Percentiles rank a stretch among this genome's conserved stretches.
phyloP scores from a whole-genome alignment of 768 basidiomycete genomes.

The Trametes coccinea region DNA sequence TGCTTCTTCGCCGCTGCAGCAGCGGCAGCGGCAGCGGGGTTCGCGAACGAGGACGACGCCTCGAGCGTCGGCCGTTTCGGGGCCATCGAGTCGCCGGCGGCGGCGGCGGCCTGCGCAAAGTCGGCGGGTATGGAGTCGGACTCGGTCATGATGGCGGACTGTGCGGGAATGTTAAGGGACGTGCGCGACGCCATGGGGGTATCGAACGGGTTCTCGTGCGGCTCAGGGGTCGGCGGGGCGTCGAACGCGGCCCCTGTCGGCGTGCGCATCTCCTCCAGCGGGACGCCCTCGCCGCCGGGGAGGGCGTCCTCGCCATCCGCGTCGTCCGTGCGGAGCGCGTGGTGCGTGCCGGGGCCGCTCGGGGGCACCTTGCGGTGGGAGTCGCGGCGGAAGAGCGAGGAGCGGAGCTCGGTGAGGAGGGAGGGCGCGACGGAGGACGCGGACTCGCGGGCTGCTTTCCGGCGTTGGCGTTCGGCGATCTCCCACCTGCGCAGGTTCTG shows the following conservation, averaged over 20 bases:
- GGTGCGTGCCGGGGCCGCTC: conserved; percentile 46
- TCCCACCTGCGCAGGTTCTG: conserved; percentile 83
- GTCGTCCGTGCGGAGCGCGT: conserved; percentile 41
- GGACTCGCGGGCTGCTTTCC: conserved; percentile 71
- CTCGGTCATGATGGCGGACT: conserved; percentile 31
- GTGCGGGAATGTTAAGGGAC: conserved; percentile 38
- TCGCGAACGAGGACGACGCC: conserved; percentile 30
- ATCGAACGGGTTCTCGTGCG: conserved; percentile 40
- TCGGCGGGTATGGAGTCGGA: conserved; percentile 19
- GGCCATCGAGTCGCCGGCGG: neutral
- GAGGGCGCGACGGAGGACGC: conserved; percentile 39
- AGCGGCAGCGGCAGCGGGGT: conserved; percentile 25
- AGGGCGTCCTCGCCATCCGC: neutral
- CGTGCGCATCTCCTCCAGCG: conserved; percentile 51
- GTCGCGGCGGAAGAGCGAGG: conserved; percentile 57
- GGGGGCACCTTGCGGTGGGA: conserved; percentile 24
- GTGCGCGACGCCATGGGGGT: conserved; percentile 52
- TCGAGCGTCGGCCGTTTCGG: conserved; percentile 28
- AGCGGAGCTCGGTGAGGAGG: conserved; percentile 55
- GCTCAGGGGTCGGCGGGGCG: conserved; percentile 42
- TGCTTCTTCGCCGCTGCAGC: neutral
- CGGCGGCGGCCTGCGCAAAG: conserved; percentile 26
- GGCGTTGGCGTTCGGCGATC: conserved; percentile 68
- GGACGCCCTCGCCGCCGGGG: conserved; percentile 36
- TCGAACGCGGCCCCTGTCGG: conserved; percentile 30